These are phyloP conservation scores for Curvularia eragrostidis DNA, from an alignment of 2,329 filamentous ascomycete genomes.

Conservation along the genomic window DNA sequence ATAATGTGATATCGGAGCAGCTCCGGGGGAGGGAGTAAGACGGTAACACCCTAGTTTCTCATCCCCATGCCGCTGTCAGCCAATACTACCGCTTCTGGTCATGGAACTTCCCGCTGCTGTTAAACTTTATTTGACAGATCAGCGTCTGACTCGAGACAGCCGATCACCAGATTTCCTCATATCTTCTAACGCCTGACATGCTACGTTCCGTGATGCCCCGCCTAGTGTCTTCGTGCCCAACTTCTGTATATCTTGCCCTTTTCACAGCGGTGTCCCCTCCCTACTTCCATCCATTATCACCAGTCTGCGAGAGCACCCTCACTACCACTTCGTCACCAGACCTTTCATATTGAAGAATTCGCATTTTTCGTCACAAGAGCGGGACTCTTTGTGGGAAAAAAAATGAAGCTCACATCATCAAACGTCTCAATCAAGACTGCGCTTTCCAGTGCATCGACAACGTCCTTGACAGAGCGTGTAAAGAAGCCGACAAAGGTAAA, in stretches of 20 bases:
- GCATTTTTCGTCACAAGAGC: neutral
- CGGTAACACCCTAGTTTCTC: neutral
- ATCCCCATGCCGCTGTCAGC: neutral
- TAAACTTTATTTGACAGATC: neutral
- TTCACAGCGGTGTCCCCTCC: neutral
- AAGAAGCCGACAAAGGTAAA: conserved; percentile 7
- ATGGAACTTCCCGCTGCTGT: neutral
- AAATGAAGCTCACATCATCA: neutral
- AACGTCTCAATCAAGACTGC: neutral
- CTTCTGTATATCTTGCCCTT: neutral
- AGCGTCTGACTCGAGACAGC: neutral
- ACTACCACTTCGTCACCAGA: neutral
- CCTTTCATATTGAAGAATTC: neutral
- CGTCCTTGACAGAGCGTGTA: neutral
- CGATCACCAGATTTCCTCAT: neutral
- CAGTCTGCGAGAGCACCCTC: neutral
- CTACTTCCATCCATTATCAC: neutral
- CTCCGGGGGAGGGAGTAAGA: neutral
- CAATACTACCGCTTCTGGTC: neutral
- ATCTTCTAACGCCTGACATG: neutral
- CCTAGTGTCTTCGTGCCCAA: neutral
- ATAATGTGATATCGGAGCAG: neutral
- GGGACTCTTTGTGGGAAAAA: no score
- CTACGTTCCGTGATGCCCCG: neutral
- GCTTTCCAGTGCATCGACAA: neutral